These are phyloP conservation scores for Coelastrella sp. DNA, from an alignment of 139 green algal genomes.

Conservation along the genomic window DNA sequence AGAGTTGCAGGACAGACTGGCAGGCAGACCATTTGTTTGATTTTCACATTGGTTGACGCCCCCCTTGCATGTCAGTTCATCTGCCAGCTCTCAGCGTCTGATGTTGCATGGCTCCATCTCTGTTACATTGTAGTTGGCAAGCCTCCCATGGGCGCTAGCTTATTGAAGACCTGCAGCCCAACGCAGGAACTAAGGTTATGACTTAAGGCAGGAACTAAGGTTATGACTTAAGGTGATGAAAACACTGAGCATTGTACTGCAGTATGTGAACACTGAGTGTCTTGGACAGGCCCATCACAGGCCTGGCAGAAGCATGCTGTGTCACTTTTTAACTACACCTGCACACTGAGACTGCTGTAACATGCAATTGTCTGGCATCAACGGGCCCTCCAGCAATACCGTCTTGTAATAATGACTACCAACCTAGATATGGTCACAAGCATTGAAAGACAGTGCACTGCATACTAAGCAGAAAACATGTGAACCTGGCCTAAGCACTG, in stretches of 20 bases:
- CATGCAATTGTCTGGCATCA: neutral
- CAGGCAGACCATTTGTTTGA: too few species aligned
- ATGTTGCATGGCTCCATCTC: too few species aligned
- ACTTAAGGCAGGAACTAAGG: too few species aligned
- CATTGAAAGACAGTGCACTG: neutral
- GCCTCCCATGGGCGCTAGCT: slow-evolving; percentile 64
- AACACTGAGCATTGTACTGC: neutral
- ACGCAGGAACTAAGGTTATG: neutral
- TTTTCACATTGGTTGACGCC: too few species aligned
- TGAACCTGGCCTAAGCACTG: neutral
- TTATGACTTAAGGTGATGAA: neutral
- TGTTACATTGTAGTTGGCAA: slow-evolving; percentile 37
- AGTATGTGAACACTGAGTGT: neutral
- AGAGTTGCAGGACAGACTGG: too few species aligned
- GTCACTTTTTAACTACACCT: neutral
- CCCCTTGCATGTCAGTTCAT: too few species aligned
- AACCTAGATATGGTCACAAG: slow-evolving; percentile 2
- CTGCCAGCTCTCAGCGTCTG: too few species aligned
- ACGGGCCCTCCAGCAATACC: neutral
- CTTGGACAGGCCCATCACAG: neutral
- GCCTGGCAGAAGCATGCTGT: neutral
- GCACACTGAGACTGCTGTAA: neutral
- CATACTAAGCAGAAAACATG: neutral
- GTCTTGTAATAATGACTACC: neutral
- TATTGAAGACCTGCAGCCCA: slow-evolving; percentile 69